Percentiles rank a stretch among this genome's conserved stretches.
Evolutionary conservation across 2,329 filamentous ascomycete species (phyloP).

Genomic region (Arthroderma sp.): DNA sequence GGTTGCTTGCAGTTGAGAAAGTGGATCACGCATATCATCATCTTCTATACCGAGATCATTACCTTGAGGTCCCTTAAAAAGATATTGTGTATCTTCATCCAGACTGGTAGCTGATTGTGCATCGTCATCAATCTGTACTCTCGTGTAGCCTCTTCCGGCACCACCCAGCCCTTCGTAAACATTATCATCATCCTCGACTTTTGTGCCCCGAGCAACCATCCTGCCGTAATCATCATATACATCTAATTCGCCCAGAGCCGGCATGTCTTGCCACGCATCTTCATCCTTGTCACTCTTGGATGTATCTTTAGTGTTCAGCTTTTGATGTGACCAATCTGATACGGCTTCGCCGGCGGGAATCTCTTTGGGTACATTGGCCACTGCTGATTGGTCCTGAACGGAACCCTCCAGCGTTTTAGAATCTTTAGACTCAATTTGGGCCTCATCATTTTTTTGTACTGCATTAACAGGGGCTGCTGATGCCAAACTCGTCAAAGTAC

Average conservation of each 20-base stretch:
- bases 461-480: neutral
- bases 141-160: constrained; percentile 87
- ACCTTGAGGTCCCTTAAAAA: constrained; percentile 63
- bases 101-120: constrained; percentile 86
- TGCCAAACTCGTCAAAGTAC: neutral
- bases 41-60: constrained; percentile 54
- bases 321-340: constrained; percentile 89
- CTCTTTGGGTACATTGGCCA: neutral
- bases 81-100: constrained; percentile 92
- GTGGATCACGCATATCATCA: constrained; percentile 71
- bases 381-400: neutral
- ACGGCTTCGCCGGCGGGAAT: constrained; percentile 16
- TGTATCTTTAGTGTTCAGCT: constrained; percentile 42
- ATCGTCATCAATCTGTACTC: constrained; percentile 90
- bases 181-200: constrained; percentile 55
- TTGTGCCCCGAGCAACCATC: constrained; percentile 68
- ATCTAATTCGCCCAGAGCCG: constrained; percentile 80
- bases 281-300: constrained; percentile 46
- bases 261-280: constrained; percentile 87
- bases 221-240: constrained; percentile 91
- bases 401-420: neutral
- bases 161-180: constrained; percentile 70
- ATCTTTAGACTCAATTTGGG: neutral
- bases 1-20: constrained; percentile 86
- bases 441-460: neutral